These are phyloP conservation scores for Rubia occidens DNA, from an alignment of 305 asterid genomes.

Conservation along the genomic window DNA sequence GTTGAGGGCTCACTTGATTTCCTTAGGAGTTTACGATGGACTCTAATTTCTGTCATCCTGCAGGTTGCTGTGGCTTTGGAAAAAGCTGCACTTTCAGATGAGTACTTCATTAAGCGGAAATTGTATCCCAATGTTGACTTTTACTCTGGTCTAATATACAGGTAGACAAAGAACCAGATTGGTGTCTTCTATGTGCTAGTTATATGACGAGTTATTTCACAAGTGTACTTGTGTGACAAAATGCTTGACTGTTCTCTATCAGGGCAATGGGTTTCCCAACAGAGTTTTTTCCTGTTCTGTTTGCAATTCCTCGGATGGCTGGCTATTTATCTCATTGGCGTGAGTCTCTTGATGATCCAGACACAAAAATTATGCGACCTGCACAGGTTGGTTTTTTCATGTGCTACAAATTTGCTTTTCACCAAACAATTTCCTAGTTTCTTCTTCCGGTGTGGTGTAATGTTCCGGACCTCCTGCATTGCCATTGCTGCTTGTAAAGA, in stretches of 20 bases:
- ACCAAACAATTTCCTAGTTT: neutral
- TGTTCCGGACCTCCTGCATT: neutral
- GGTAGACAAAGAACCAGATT: constrained; percentile 31
- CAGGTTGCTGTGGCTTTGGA: constrained; percentile 98
- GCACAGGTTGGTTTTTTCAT: constrained; percentile 52
- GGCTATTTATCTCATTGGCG: constrained; percentile 99
- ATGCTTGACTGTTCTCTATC: constrained; percentile 4
- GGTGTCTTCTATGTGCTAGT: neutral
- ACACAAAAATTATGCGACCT: constrained; percentile 97
- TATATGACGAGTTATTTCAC: neutral
- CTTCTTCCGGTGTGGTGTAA: neutral
- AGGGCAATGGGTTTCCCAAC: constrained; percentile 99
- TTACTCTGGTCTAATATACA: constrained; percentile 90
- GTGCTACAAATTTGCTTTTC: neutral
- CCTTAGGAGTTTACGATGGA: neutral
- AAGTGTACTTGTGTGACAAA: constrained; percentile 1
- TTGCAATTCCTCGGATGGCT: constrained; percentile 98
- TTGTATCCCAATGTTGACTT: constrained; percentile 96
- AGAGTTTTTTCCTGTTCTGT: constrained; percentile 90
- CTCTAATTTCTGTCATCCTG: constrained; percentile 10
- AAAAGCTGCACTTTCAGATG: constrained; percentile 91
- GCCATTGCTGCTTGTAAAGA: too few relatives aligned
- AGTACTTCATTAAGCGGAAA: constrained; percentile 91
- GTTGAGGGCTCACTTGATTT: neutral
- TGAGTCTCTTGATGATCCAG: constrained; percentile 90